Evolutionary conservation across 805 yeast species (phyloP).

Genomic region (Candida corydali): DNA sequence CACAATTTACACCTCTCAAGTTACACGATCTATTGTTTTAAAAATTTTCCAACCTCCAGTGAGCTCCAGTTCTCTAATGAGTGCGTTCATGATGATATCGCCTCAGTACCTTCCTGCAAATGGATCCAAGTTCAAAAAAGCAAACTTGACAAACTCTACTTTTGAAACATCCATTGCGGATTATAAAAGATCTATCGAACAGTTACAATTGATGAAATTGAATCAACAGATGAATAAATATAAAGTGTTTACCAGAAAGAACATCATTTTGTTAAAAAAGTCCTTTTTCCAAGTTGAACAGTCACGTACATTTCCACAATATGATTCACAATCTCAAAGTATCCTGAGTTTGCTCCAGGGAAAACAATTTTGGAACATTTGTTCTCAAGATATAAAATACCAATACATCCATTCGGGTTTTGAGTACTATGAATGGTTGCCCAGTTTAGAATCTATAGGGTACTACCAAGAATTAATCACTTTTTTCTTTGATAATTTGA

Average conservation of each 20-base stretch:
- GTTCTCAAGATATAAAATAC: constrained; percentile 6
- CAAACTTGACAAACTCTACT: not conserved
- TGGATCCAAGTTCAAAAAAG: no score
- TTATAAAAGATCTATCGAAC: no score
- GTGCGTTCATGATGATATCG: not conserved
- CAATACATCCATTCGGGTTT: not conserved
- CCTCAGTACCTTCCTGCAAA: not conserved
- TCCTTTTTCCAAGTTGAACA: no score
- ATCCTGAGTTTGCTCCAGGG: no score
- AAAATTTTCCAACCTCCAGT: no score
- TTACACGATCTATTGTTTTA: no score
- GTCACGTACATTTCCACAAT: no score
- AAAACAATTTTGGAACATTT: constrained; percentile 7
- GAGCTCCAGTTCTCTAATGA: not conserved
- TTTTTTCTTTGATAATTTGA: constrained; percentile 1
- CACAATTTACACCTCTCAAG: no score
- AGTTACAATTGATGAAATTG: not conserved
- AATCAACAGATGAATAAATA: not conserved
- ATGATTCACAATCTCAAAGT: no score
- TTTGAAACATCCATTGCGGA: not conserved
- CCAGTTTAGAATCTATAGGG: not conserved
- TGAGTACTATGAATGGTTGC: constrained; percentile 2
- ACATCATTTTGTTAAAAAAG: no score
- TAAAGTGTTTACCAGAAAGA: not conserved
- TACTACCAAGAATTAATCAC: constrained; percentile 2